These are phyloP conservation scores for Vicia sativa DNA, from an alignment of 306 rosid species.

Conservation along the genomic window DNA sequence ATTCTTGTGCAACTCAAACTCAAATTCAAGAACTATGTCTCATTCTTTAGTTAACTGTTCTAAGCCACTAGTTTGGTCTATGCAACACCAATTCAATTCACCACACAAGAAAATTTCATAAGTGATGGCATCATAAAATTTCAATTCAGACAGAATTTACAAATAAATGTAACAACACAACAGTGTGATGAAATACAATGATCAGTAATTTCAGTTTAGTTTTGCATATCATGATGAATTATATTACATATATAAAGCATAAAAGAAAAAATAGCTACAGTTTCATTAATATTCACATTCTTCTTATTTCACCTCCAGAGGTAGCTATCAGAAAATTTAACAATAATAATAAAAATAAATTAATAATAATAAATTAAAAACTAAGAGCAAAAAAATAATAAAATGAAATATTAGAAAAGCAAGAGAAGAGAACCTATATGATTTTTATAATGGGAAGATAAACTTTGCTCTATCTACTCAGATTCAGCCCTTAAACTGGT, in stretches of 20 bases:
- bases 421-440: not conserved
- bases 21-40: too few relatives aligned
- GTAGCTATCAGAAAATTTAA: slow-evolving; percentile 42
- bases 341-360: slow-evolving; percentile 54
- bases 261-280: slow-evolving; percentile 22
- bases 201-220: not conserved
- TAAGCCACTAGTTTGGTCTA: not conserved
- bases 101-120: not conserved
- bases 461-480: not conserved
- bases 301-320: slow-evolving; percentile 38
- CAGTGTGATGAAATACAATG: not conserved
- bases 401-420: slow-evolving; percentile 16
- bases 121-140: not conserved
- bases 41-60: not conserved
- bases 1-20: too few relatives aligned
- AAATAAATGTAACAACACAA: not conserved
- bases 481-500: slow-evolving; percentile 60
- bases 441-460: slow-evolving; percentile 1
- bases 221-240: slow-evolving; percentile 12
- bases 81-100: not conserved
- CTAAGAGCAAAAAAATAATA: not conserved
- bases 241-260: slow-evolving; percentile 30
- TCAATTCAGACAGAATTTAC: not conserved
- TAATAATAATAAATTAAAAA: not conserved
- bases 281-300: slow-evolving; percentile 58